A percentile compares a stretch with the other conserved stretches of the same genome.
These are phyloP conservation scores for Saccharomycodes ludwigii DNA, from an alignment of 805 yeast species.

Conservation along the genomic window DNA sequence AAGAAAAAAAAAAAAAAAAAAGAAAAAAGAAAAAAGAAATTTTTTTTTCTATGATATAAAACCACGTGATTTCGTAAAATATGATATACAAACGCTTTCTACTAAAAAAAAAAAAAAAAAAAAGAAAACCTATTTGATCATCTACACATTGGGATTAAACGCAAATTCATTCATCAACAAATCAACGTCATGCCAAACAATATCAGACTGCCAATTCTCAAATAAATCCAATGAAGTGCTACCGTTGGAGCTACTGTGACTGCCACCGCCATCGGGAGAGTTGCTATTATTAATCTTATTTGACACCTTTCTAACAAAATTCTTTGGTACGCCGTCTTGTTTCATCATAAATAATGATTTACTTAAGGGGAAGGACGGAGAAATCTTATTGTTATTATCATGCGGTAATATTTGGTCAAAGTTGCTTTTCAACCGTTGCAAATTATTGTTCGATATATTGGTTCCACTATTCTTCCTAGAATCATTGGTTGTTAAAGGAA, in stretches of 20 bases:
- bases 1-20: neutral
- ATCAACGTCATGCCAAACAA: constrained; percentile 66
- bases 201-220: constrained; percentile 13
- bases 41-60: too few relatives aligned
- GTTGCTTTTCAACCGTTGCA: constrained; percentile 2
- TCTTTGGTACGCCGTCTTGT: neutral
- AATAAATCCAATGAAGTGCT: neutral
- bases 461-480: too few relatives aligned
- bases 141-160: constrained; percentile 45
- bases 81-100: too few relatives aligned
- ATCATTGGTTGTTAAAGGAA: too few relatives aligned
- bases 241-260: constrained; percentile 2
- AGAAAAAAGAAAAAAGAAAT: too few relatives aligned
- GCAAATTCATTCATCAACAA: constrained; percentile 88
- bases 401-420: constrained; percentile 3
- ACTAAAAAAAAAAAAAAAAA: neutral
- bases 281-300: neutral
- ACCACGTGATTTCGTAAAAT: too few relatives aligned
- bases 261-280: constrained; percentile 3
- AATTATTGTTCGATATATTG: constrained; percentile 1
- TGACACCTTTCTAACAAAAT: neutral
- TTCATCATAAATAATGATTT: constrained; percentile 1
- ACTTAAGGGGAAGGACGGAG: too few relatives aligned
- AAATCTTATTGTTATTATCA: neutral
- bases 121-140: neutral